phyloP scores from a whole-genome alignment of 1,284 basidiomycete genomes.

The Testicularia cyperi region DNA sequence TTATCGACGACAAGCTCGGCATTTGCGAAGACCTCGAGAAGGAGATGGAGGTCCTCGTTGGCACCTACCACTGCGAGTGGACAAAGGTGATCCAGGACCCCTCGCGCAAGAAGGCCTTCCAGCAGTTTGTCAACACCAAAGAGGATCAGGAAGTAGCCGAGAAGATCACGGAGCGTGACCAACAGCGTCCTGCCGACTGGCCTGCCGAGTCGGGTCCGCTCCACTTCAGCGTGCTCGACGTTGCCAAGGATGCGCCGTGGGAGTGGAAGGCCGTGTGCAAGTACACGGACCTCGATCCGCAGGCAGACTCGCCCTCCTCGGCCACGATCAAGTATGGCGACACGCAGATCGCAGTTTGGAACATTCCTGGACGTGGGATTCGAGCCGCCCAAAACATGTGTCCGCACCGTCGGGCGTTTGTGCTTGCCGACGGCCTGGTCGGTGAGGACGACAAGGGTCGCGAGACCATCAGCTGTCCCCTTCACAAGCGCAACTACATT shows the following conservation, averaged over 20 bases:
- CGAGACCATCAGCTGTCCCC: constrained; percentile 64
- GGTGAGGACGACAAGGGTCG: constrained; percentile 57
- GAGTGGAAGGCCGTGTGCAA: constrained; percentile 67
- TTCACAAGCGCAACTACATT: constrained; percentile 74
- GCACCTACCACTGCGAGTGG: constrained; percentile 74
- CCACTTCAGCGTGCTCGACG: constrained; percentile 63
- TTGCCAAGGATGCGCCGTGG: constrained; percentile 67
- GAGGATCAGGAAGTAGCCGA: constrained; percentile 67
- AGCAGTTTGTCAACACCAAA: constrained; percentile 71
- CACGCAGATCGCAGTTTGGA: constrained; percentile 71
- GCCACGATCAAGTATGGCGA: constrained; percentile 72
- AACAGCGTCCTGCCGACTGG: constrained; percentile 72
- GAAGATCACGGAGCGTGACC: constrained; percentile 68
- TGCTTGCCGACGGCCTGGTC: constrained; percentile 69
- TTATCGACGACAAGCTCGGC: constrained; percentile 74
- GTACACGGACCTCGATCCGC: constrained; percentile 65
- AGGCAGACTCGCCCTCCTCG: constrained; percentile 64
- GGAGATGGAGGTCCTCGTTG: constrained; percentile 71
- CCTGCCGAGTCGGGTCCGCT: constrained; percentile 66
- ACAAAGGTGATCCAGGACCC: constrained; percentile 68
- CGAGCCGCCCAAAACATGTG: constrained; percentile 73
- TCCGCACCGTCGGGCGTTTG: constrained; percentile 71
- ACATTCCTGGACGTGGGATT: constrained; percentile 67
- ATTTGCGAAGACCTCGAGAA: constrained; percentile 73
- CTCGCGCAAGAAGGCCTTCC: constrained; percentile 66